A percentile compares a stretch with the other conserved stretches of the same genome.
These are phyloP conservation scores for Dioszegia crocea DNA, from an alignment of 768 basidiomycete genomes.

Conservation along the genomic window DNA sequence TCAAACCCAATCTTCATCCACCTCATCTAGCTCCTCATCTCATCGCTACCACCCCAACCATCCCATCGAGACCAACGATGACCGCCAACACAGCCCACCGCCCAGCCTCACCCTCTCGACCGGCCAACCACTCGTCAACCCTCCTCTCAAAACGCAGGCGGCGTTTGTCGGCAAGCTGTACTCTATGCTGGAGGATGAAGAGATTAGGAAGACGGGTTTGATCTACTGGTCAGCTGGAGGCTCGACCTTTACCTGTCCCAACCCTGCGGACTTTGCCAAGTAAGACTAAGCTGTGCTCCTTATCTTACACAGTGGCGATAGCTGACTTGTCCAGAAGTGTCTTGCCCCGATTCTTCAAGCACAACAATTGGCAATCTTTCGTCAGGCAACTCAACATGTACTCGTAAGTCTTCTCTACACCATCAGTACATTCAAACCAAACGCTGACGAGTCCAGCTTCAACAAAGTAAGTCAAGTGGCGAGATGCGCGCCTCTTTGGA, in stretches of 20 bases:
- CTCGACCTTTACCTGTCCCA: slow-evolving; percentile 45
- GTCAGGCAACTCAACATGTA: slow-evolving; percentile 95
- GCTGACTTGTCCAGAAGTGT: slow-evolving; percentile 47
- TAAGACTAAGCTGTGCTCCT: slow-evolving; percentile 36
- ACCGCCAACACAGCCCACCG: slow-evolving; percentile 3
- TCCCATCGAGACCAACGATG: background rate
- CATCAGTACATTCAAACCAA: background rate
- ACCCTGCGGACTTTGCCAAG: slow-evolving; percentile 48
- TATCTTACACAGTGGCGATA: background rate
- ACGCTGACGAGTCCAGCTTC: slow-evolving; percentile 23
- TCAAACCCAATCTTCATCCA: slow-evolving; percentile 6
- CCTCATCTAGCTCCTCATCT: slow-evolving; percentile 4
- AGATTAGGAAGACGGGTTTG: slow-evolving; percentile 40
- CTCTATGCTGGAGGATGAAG: slow-evolving; percentile 47
- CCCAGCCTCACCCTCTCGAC: slow-evolving; percentile 26
- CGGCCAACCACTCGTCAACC: slow-evolving; percentile 36
- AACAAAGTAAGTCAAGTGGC: slow-evolving; percentile 31
- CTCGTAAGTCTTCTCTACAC: slow-evolving; percentile 54
- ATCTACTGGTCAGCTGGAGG: slow-evolving; percentile 46
- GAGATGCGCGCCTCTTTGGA: no score
- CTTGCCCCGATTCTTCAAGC: slow-evolving; percentile 93
- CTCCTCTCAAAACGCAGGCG: slow-evolving; percentile 45
- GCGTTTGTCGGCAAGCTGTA: slow-evolving; percentile 49
- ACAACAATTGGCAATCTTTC: slow-evolving; percentile 88
- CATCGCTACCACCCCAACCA: background rate